Percentiles rank a stretch among this genome's conserved stretches.
Conservation (phyloP, 768 basidiomycete genomes). For the Boletus subcaerulescens region DNA sequence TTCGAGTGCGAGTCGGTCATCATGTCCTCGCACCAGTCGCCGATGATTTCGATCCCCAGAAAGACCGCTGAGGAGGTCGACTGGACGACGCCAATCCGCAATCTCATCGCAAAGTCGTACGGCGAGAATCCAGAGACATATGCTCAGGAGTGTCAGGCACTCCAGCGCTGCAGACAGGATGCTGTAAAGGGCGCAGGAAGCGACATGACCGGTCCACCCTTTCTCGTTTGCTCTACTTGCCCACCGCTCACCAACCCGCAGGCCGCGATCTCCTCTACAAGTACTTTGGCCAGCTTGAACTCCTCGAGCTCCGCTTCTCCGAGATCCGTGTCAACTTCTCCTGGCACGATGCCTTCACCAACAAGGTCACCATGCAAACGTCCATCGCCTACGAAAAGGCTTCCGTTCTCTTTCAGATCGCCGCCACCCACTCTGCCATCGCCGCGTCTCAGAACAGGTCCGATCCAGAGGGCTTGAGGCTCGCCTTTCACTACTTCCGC, state of each 20-base stretch:
- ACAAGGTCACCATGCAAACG: conserved; percentile 90
- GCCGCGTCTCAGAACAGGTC: conserved; percentile 81
- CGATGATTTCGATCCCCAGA: conserved; percentile 88
- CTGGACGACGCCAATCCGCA: conserved; percentile 87
- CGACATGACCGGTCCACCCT: conserved; percentile 77
- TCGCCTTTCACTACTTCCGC: conserved; percentile 88
- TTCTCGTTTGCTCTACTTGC: neutral
- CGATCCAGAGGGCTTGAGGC: conserved; percentile 89
- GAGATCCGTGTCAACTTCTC: conserved; percentile 96
- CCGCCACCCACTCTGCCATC: conserved; percentile 89
- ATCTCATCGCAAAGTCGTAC: conserved; percentile 86
- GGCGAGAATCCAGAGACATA: conserved; percentile 92
- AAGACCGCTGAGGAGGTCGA: conserved; percentile 97
- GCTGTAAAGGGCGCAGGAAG: conserved; percentile 96
- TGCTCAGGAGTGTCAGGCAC: conserved; percentile 72
- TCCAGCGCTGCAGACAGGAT: conserved; percentile 92
- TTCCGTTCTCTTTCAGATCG: conserved; percentile 94
- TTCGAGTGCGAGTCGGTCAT: neutral
- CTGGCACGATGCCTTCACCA: conserved; percentile 96
- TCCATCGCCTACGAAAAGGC: conserved; percentile 99
- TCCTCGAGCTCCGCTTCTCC: conserved; percentile 93
- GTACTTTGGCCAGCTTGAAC: conserved; percentile 98
- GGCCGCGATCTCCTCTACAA: conserved; percentile 96
- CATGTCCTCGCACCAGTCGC: conserved; percentile 81
- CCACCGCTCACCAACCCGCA: conserved; percentile 24